Evolutionary conservation across 345 rosid species (phyloP), one percentile per base, ranked within the genome.

Genomic region (Euphorbia tirucalli): DNA sequence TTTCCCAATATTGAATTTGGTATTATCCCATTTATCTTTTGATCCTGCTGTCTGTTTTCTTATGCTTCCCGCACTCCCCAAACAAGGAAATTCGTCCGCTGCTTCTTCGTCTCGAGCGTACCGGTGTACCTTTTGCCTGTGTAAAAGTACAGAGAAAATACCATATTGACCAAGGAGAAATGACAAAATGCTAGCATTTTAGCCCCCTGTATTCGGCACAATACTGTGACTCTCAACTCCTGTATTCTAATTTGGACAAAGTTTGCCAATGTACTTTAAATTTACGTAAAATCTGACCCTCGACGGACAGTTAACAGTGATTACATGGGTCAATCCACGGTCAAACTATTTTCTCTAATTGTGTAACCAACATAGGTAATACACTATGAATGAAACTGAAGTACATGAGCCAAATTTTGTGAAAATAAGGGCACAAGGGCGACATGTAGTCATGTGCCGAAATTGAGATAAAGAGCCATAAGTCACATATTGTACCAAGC

Each of bases 61-160:
- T 92, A 37, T 88, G 78, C 90, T 86, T 90, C 56, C 76, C 81
- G 70, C 91, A 86, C 69, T 84, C 86, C 25, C 87, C 88, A 77
- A 95, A 92, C 79, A 95, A 68, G 27, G 90, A 78, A 76, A 90
- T 81, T 24, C 81, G 73, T 21, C 90, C 78, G 9, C 77, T 78
- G 9, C 77, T 78, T 78, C 78, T 81, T 39, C 80, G 66, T 7
- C 69, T 77, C 32, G 86, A 22, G 0, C 85, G 85, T 60, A 80
- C 80, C 0, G 75, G 80, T 8, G 90, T 82, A 71, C 89, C 87
- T 75, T 80, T 87, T 7, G 64, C 87, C 96, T 92, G 85, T 82
- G 61, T 52, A 52, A 4, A 35, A 30, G 55, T 28, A 25, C 71
- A 68, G 21, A 48, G 65, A 25, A 4, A 24, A 13, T 39, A 63